Base-by-base conservation (phyloP, 2,329 filamentous ascomycete genomes). In the Paramyrothecium sp. region DNA sequence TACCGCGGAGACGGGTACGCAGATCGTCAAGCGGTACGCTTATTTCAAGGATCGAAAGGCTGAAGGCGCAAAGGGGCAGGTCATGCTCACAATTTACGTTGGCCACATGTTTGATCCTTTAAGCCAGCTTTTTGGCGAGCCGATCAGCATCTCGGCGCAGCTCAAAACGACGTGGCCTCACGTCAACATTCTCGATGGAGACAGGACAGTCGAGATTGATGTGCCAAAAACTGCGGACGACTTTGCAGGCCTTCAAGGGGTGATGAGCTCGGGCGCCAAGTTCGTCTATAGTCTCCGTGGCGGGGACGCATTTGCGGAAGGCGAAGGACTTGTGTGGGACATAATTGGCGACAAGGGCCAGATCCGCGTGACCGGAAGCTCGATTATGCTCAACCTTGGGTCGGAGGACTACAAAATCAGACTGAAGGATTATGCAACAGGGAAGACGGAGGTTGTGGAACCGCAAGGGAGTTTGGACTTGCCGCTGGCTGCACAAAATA, bases 301-400 rank as follows among this genome's bases (percentile, higher is more conserved):
- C 16, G 33, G 33, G 16, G 33, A 38, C 16, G 33, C 33, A 8
- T 38, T 38, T 16, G 10, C 8, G 16, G 10, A 8, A 16, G 33
- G 16, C 8, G 33, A 38, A 10, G 33, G 33, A 8, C 33, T 38
- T 10, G 10, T 38, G 10, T 38, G 33, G 33, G 16, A 71, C 7
- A 76, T 87, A 41, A 71, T 78, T 49, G 82, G 83, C 21, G 77
- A 81, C 53, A 78, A 75, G 59, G 81, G 81, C 0, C 80, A 84
- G 67, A 71, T 84, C 3, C 69, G 76, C 16, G 61, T 83, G 1
- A 69, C 67, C 0, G 65, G 71, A 0, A 57, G 34, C 49, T 51
- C 20, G 59, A 55, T 22, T 41, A 56, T 34, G 57, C 59, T 20
- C 51, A 50, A 49, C 56, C 57, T 20, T 55, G 55, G 10, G 54